Percentiles rank a stretch among this genome's conserved stretches.
phyloP scores from a whole-genome alignment of 495 filamentous ascomycete species.

The Barbatosphaeria neglecta region DNA sequence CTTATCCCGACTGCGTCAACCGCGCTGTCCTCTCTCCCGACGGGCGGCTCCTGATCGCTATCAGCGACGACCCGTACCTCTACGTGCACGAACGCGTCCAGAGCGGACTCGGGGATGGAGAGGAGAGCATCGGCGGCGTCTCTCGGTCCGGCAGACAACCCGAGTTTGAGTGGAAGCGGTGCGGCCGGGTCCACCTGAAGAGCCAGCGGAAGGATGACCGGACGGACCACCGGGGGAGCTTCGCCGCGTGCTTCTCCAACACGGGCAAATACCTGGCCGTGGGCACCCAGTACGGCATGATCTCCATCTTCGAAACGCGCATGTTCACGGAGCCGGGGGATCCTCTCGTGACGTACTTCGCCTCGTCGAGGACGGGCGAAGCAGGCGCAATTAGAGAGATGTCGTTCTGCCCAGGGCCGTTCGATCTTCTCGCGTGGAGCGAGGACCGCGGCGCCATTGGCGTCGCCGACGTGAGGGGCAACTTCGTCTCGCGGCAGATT shows the following conservation, averaged over 20 bases:
- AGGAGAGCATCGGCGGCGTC: too few species aligned
- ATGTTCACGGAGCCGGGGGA: slow-evolving; percentile 24
- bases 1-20: slow-evolving; percentile 74
- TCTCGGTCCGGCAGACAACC: slow-evolving; percentile 2
- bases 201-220: slow-evolving; percentile 35
- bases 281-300: slow-evolving; percentile 45
- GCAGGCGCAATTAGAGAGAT: slow-evolving; percentile 81
- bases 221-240: slow-evolving; percentile 40
- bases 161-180: slow-evolving; percentile 26
- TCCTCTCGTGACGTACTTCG: slow-evolving; percentile 31
- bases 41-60: slow-evolving; percentile 64
- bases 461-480: slow-evolving; percentile 69
- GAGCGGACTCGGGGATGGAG: slow-evolving; percentile 9
- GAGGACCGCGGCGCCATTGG: slow-evolving; percentile 80
- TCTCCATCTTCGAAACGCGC: slow-evolving; percentile 38
- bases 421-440: slow-evolving; percentile 87
- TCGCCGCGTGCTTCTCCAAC: slow-evolving; percentile 41
- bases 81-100: slow-evolving; percentile 56
- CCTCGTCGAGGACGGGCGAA: slow-evolving; percentile 48
- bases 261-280: slow-evolving; percentile 41
- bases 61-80: slow-evolving; percentile 72
- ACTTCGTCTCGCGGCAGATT: slow-evolving; percentile 65
- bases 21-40: slow-evolving; percentile 87
- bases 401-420: slow-evolving; percentile 78
- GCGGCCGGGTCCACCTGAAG: slow-evolving; percentile 34